These are phyloP conservation scores for Saccharomyces eubayanus DNA, from an alignment of 805 yeast species.

Conservation along the genomic window DNA sequence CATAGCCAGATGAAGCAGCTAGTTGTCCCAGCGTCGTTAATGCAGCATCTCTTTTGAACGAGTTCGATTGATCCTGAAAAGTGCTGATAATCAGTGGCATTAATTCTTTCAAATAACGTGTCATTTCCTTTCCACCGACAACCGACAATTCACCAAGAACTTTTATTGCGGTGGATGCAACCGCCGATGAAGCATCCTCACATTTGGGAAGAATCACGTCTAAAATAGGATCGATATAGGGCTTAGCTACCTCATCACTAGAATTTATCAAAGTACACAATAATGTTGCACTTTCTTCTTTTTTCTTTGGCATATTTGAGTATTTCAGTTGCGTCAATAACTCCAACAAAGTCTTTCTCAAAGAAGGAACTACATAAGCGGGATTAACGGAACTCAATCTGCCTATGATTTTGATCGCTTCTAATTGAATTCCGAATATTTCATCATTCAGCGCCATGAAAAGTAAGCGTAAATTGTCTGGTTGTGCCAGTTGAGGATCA, in stretches of 20 bases:
- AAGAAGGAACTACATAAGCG: constrained; percentile 88
- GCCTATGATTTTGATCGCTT: constrained; percentile 72
- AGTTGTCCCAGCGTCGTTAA: constrained; percentile 79
- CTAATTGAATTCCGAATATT: constrained; percentile 70
- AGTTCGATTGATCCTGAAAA: constrained; percentile 87
- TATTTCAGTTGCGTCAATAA: constrained; percentile 77
- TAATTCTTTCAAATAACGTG: constrained; percentile 58
- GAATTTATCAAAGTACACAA: constrained; percentile 66
- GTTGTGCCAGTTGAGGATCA: constrained; percentile 90
- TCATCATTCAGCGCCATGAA: constrained; percentile 92
- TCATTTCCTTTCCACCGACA: constrained; percentile 81
- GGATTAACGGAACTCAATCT: constrained; percentile 81
- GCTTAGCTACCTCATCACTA: constrained; percentile 75
- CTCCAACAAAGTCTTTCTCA: constrained; percentile 80
- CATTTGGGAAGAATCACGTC: constrained; percentile 75
- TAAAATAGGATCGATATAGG: constrained; percentile 86
- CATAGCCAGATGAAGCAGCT: constrained; percentile 87
- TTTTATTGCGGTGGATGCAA: constrained; percentile 74
- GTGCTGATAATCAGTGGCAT: constrained; percentile 86
- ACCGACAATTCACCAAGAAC: constrained; percentile 85
- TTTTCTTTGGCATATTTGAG: constrained; percentile 63
- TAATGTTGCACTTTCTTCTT: constrained; percentile 79
- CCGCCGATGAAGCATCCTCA: constrained; percentile 63
- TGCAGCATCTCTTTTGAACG: constrained; percentile 82
- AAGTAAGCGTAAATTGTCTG: constrained; percentile 75